phyloP scores from a whole-genome alignment of 139 green algal species.

The Chlorella vulgaris region DNA sequence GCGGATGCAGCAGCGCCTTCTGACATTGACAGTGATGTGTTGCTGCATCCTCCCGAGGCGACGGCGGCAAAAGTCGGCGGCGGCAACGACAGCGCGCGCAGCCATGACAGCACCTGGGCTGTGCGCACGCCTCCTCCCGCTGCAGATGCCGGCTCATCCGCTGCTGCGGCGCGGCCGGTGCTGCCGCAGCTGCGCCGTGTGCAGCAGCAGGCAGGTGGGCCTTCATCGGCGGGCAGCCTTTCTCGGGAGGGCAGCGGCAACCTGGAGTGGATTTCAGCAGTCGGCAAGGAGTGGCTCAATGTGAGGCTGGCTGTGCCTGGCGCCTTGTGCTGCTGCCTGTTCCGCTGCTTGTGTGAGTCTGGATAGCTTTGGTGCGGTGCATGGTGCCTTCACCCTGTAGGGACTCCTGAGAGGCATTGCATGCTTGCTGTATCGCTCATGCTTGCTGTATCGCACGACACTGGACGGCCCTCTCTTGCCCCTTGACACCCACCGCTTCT shows the following conservation, averaged over 20 bases:
- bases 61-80: background rate
- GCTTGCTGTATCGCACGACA: no score
- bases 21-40: constrained; percentile 35
- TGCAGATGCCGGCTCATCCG: background rate
- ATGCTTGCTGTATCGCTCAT: background rate
- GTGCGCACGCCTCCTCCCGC: background rate
- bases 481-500: background rate
- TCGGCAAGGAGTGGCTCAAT: constrained; percentile 39
- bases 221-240: background rate
- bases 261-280: constrained; percentile 31
- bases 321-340: background rate
- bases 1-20: background rate
- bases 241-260: constrained; percentile 17
- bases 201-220: background rate
- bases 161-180: background rate
- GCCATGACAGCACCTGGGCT: background rate
- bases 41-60: background rate
- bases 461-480: no score
- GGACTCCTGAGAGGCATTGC: no score
- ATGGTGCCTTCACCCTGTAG: no score
- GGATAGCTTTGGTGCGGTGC: background rate
- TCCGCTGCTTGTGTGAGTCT: background rate
- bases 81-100: background rate
- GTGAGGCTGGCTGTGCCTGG: background rate
- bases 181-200: constrained; percentile 23